Base-by-base conservation (phyloP, 1,139 yeast species). In the Geotrichum klebahnii region DNA sequence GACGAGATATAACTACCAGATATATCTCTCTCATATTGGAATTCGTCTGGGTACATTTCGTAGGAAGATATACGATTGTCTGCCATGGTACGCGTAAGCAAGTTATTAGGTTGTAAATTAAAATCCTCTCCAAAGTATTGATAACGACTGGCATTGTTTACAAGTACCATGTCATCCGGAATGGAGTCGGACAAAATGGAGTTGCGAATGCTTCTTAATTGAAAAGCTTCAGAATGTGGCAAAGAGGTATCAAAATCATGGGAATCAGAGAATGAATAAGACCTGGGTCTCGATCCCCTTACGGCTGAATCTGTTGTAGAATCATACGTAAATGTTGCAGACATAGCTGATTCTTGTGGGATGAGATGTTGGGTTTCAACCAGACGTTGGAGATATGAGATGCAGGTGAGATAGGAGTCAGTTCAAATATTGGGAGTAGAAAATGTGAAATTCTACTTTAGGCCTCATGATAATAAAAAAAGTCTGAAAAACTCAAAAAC, bases 261-360 rank as follows among this genome's bases (percentile, higher is more conserved):
- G 23, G 19, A 35, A n/a, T 19, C 38, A 16, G 38, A 35, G 5
- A 35, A 19, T 5, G 38, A 35, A 17, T 35, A 35, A 19, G 38
- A 35, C 23, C 35, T 32, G n/a, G 35, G 35, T 10, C 38, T 23
- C 19, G 6, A 26, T 17, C 38, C n/a, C n/a, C 38, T 35, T 29
- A 29, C 33, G 33, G 12, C 33, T 29, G 33, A 5, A 29, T 29
- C 5, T 29, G 14, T 29, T 29, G 33, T n/a, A n/a, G n/a, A 29
- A 29, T 3, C 33, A n/a, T 29, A n/a, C 33, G 33, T 12, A n/a
- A 29, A 29, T 12, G 33, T 14, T 29, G 33, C 12, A 29, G 12
- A 29, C 33, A 29, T 29, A 14, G 14, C 33, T 14, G 33, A 14
- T 29, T n/a, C 12, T 14, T 14, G 33, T n/a, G n/a, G n/a, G n/a